Percentiles rank a stretch among this genome's conserved stretches.
These are phyloP conservation scores for Cladosporium cucumerinum DNA, from an alignment of 2,329 filamentous ascomycete species.

Conservation along the genomic window DNA sequence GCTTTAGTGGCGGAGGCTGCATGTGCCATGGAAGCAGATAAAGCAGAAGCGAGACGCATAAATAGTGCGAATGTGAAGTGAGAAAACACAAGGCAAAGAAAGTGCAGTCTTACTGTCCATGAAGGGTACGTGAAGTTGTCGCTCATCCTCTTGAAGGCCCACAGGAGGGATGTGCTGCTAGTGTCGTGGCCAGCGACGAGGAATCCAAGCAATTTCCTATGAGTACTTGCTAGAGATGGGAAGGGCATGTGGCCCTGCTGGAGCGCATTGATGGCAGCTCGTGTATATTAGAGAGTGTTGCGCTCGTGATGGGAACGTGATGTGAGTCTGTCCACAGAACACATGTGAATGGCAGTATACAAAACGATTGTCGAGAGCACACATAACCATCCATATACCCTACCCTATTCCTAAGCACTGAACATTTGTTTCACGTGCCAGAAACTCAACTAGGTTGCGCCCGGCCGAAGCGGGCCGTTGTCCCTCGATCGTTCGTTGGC, in stretches of 20 bases:
- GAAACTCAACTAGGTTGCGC: not conserved
- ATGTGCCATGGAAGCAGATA: not conserved
- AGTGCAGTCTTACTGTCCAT: too few relatives aligned
- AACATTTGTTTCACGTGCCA: not conserved
- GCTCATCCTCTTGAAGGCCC: conserved; percentile 42
- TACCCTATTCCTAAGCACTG: not conserved
- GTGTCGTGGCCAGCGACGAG: conserved; percentile 48
- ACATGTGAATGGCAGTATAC: too few relatives aligned
- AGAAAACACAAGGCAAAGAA: not conserved
- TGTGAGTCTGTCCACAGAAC: not conserved
- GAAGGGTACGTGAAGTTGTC: not conserved
- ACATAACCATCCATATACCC: not conserved
- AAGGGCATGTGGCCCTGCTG: not conserved
- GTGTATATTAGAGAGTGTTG: not conserved
- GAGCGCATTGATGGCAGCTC: not conserved
- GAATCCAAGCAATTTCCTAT: conserved; percentile 35
- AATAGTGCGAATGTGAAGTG: not conserved
- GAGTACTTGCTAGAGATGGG: not conserved
- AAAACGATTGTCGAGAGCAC: not conserved
- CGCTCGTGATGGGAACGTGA: not conserved
- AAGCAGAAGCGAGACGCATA: not conserved
- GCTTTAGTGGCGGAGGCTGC: not conserved
- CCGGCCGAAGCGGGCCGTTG: not conserved
- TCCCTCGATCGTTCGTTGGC: not conserved
- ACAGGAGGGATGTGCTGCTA: conserved; percentile 41